These are phyloP conservation scores for Saposhnikovia divaricata DNA, from an alignment of 129 eudicot species.

Conservation along the genomic window DNA sequence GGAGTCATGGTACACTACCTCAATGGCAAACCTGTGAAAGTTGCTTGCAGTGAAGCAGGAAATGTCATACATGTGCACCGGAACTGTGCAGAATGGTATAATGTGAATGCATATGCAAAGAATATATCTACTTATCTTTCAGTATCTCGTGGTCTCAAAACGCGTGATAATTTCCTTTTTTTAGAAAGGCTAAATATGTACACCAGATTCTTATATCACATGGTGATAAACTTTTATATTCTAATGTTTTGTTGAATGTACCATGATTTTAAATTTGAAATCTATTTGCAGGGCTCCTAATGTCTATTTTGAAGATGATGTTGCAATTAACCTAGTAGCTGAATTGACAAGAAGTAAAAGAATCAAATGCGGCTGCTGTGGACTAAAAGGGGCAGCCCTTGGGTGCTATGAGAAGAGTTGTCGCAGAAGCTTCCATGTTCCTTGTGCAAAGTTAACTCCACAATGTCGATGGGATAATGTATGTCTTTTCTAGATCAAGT, in stretches of 20 bases:
- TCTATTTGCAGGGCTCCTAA: slow-evolving; percentile 80
- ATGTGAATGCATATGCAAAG: not conserved
- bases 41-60: slow-evolving; percentile 26
- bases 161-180: too few relatives aligned
- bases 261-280: not conserved
- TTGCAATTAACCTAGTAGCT: slow-evolving; percentile 66
- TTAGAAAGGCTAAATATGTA: not conserved
- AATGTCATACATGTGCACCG: slow-evolving; percentile 59
- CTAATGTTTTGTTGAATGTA: not conserved
- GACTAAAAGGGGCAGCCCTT: slow-evolving; percentile 83
- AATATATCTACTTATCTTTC: not conserved
- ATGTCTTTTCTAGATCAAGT: slow-evolving; percentile 16
- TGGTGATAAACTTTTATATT: not conserved
- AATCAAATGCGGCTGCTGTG: slow-evolving; percentile 81
- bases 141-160: not conserved
- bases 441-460: slow-evolving; percentile 78
- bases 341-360: slow-evolving; percentile 78
- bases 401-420: slow-evolving; percentile 88
- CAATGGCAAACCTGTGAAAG: slow-evolving; percentile 54
- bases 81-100: slow-evolving; percentile 83
- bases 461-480: slow-evolving; percentile 90
- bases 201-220: not conserved
- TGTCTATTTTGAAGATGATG: slow-evolving; percentile 77
- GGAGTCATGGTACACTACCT: slow-evolving; percentile 73
- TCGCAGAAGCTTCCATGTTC: slow-evolving; percentile 83